These are phyloP conservation scores for Globisporangium abappressorium DNA, from an alignment of 352 stramenopile species.

Conservation along the genomic window DNA sequence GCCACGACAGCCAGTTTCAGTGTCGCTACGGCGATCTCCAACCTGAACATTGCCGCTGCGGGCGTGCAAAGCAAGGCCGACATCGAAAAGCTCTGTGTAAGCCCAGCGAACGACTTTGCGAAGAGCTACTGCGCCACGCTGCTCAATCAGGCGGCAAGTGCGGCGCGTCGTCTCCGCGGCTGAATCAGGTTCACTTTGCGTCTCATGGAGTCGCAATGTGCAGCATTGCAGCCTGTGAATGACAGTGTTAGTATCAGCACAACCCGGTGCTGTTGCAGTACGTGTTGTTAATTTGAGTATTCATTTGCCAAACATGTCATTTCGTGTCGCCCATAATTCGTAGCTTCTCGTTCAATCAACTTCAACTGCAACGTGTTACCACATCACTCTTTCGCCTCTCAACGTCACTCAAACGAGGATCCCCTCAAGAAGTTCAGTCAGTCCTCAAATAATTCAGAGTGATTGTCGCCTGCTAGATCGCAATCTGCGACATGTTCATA, in stretches of 20 bases:
- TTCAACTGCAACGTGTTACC: not conserved
- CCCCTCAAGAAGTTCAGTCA: not conserved
- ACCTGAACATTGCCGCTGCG: not conserved
- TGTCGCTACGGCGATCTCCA: not conserved
- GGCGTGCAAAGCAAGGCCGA: not conserved
- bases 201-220: not conserved
- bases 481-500: not conserved
- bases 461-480: not conserved
- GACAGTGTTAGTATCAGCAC: not conserved
- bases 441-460: not conserved
- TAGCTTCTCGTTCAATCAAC: not conserved
- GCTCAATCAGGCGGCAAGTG: not conserved
- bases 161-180: not conserved
- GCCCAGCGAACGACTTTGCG: constrained; percentile 2
- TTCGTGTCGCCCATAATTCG: not conserved
- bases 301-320: not conserved
- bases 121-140: constrained; percentile 1
- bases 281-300: not conserved
- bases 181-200: not conserved
- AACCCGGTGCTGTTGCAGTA: not conserved
- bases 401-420: not conserved
- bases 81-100: constrained; percentile 3
- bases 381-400: not conserved
- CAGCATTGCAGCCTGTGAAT: not conserved
- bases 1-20: not conserved